Base-by-base conservation (phyloP, 257 asterid species). In the Petrea volubilis region DNA sequence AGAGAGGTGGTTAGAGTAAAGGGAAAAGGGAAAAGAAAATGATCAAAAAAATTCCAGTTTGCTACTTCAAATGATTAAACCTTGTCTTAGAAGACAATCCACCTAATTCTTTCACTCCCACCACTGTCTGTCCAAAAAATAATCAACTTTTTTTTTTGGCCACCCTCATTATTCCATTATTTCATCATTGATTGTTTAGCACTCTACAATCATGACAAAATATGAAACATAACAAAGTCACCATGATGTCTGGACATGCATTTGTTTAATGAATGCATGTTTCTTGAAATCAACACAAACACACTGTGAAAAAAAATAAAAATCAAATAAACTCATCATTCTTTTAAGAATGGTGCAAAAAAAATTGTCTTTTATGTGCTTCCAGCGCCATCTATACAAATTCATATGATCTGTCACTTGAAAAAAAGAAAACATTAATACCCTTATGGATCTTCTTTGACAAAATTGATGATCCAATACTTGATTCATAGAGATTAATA, bases 41-140 rank as follows among this genome's bases (percentile, higher is more conserved):
- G 15, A 13, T n/a, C 46, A 52, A 67, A 18, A 67, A 18, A 67
- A 50, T 25, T 59, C 71, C n/a, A 44, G 67, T 31, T 44, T 50
- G 79, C 41, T 64, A 33, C 62, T 68, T 46, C 38, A 64, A 66
- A 82, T 82, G 80, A 83, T 83, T 67, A 70, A 71, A 69, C 80
- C 80, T 77, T 80, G 83, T 71, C 83, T 76, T 83, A 71, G 78
- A 83, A 83, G 82, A 71, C 79, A 79, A 77, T 74, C 57, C 71
- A 70, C 38, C 66, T 8, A 27, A 38, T 44, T 27, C 25, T 69
- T 8, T 44, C 52, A 56, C 27, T 0, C 36, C 5, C 23, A 0
- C 18, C 52, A 13, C 41, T 69, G 43, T 68, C 68, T 61, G 56
- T 12, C 29, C 27, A n/a, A 50, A n/a, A 50, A 8, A 64, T 17